phyloP scores from a whole-genome alignment of 257 asterid genomes.

The Nicotiana obtusifolia region DNA sequence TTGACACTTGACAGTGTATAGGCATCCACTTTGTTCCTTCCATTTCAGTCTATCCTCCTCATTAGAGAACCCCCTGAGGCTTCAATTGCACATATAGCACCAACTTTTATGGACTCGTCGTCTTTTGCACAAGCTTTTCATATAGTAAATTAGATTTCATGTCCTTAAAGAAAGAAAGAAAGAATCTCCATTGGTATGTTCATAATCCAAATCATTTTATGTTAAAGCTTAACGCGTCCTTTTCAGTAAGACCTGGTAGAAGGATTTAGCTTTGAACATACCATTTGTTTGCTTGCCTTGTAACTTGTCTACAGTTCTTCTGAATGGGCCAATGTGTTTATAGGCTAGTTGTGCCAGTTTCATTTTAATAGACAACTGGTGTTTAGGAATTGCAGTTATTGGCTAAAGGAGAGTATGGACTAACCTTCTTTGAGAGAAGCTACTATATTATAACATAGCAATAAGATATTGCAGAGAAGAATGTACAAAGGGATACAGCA shows the following conservation, averaged over 20 bases:
- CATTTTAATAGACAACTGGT: background rate
- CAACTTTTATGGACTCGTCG: background rate
- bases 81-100: background rate
- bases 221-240: background rate
- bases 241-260: background rate
- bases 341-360: background rate
- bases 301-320: background rate
- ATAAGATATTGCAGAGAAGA: too few species aligned
- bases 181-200: background rate
- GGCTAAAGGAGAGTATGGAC: background rate
- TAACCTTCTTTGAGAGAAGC: background rate
- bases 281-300: background rate
- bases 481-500: too few species aligned
- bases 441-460: too few species aligned
- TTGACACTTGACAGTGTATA: background rate
- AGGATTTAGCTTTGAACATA: background rate
- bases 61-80: background rate
- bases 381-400: background rate
- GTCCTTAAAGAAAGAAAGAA: constrained; percentile 2
- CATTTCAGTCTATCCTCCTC: constrained; percentile 2
- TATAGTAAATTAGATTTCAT: background rate
- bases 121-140: constrained; percentile 3
- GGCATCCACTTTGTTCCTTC: background rate
- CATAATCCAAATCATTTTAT: background rate
- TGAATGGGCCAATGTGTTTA: background rate